Percentiles rank a stretch among this genome's conserved stretches.
phyloP scores from a whole-genome alignment of 2,329 filamentous ascomycete species.

The Amylocarpus encephaloides region DNA sequence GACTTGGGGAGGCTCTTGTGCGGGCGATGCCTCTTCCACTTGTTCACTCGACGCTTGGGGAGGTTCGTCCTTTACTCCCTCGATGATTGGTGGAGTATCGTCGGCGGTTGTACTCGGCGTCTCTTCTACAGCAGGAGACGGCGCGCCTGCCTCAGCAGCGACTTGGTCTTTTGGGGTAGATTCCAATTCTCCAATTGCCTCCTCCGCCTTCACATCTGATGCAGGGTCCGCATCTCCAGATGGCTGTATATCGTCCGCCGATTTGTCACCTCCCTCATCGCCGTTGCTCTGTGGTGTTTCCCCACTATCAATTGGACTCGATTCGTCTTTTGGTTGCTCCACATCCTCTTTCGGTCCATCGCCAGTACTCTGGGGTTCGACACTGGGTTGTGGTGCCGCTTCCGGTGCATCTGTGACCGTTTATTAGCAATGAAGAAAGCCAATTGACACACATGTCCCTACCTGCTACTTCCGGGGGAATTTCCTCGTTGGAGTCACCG shows the following conservation, averaged over 20 bases:
- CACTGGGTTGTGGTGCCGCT: background rate
- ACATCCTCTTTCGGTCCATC: conserved; percentile 2
- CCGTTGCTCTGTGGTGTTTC: background rate
- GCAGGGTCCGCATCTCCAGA: background rate
- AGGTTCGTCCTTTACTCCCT: background rate
- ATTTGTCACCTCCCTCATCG: no score
- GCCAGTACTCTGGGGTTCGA: no score
- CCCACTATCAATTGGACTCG: background rate
- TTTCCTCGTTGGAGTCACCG: no score
- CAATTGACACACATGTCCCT: no score
- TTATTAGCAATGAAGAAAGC: no score
- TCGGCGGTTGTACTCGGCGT: background rate
- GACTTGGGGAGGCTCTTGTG: no score
- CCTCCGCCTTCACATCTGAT: background rate
- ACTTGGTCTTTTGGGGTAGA: background rate
- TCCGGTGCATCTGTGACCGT: background rate
- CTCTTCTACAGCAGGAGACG: background rate
- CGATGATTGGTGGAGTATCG: background rate
- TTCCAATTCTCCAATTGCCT: background rate
- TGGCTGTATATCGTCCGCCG: background rate
- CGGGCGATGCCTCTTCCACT: background rate
- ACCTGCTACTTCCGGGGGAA: no score
- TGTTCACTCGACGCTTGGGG: background rate
- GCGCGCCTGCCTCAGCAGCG: background rate
- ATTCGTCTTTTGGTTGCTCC: background rate